A percentile compares a stretch with the other conserved stretches of the same genome.
Conservation (phyloP, 2,329 filamentous ascomycete genomes). For the Magnaporthales sp. region DNA sequence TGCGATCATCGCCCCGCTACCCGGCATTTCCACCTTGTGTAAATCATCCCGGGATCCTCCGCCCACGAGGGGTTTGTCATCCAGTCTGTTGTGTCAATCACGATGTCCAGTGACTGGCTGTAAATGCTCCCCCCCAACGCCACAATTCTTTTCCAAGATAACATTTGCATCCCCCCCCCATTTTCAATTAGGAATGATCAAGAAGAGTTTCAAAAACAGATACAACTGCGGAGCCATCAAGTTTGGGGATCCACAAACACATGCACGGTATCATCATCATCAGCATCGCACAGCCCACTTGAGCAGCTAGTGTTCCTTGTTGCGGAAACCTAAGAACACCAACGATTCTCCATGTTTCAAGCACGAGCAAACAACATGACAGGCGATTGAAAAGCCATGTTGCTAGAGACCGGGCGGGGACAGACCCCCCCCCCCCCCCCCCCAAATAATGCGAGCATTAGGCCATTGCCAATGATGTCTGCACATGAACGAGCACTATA, state of each 20-base stretch:
- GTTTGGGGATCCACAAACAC: not conserved
- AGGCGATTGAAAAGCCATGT: not conserved
- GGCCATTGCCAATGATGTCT: not conserved
- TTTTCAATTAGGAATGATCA: not conserved
- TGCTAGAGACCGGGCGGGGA: not conserved
- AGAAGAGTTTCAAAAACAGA: not conserved
- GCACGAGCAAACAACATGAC: not conserved
- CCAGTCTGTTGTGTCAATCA: not conserved
- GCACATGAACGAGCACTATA: not conserved
- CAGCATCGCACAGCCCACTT: not conserved
- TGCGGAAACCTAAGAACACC: not conserved
- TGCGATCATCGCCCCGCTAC: not conserved
- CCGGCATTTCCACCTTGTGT: not conserved
- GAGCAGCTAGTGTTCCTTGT: not conserved
- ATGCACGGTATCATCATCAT: not conserved
- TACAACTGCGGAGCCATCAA: not conserved
- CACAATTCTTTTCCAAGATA: not conserved
- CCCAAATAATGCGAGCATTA: not conserved
- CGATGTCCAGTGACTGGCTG: not conserved
- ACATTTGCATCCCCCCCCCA: not conserved
- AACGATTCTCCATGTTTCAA: not conserved
- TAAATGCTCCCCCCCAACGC: not conserved
- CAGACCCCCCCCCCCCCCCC: no score
- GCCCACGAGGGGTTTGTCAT: not conserved
- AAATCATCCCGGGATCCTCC: not conserved